Percentiles rank a stretch among this genome's conserved stretches.
phyloP scores from a whole-genome alignment of 1,139 yeast species.

The Geotrichum cucujoidarum region DNA sequence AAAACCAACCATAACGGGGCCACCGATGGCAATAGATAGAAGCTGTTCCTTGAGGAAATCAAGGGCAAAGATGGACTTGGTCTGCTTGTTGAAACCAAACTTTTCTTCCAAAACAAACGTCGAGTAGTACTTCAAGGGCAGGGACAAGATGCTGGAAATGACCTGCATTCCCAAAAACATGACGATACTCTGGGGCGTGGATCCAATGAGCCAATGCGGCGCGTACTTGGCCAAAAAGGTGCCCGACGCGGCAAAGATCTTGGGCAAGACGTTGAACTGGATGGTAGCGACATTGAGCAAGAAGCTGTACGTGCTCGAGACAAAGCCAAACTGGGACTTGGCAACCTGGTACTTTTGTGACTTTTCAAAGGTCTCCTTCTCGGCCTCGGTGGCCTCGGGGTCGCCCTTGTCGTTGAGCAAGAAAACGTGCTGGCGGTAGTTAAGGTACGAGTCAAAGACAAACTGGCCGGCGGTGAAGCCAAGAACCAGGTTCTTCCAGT shows the following conservation, averaged over 20 bases:
- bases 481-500: constrained; percentile 73
- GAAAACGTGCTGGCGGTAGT: constrained; percentile 71
- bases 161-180: constrained; percentile 52
- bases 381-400: constrained; percentile 49
- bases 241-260: constrained; percentile 58
- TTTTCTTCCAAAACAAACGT: constrained; percentile 88
- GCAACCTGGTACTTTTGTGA: constrained; percentile 78
- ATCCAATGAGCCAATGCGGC: constrained; percentile 37
- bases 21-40: constrained; percentile 55
- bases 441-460: constrained; percentile 66
- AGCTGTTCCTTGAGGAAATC: constrained; percentile 62
- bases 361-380: constrained; percentile 67
- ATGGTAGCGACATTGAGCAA: constrained; percentile 55
- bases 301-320: constrained; percentile 50
- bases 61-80: constrained; percentile 60
- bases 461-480: constrained; percentile 76
- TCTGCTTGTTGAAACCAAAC: constrained; percentile 87
- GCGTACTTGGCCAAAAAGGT: constrained; percentile 36
- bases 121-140: constrained; percentile 67
- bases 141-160: constrained; percentile 47
- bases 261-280: constrained; percentile 61
- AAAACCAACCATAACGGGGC: constrained; percentile 68
- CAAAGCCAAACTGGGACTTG: constrained; percentile 66
- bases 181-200: constrained; percentile 51
- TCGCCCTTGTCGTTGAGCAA: constrained; percentile 58